These are phyloP conservation scores for Candida anglica DNA, from an alignment of 805 yeast genomes.

Conservation along the genomic window DNA sequence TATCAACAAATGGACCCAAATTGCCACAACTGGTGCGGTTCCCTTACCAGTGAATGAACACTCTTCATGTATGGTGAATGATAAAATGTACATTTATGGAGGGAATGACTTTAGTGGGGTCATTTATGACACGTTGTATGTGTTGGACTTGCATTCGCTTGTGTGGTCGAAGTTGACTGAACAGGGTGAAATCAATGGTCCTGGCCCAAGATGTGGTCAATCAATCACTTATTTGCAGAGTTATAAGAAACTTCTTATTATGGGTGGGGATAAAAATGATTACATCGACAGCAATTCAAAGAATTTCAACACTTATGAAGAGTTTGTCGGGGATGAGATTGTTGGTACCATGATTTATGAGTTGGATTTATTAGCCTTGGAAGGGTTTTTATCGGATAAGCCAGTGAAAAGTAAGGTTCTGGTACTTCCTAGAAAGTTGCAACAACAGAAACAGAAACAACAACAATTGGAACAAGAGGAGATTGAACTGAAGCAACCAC, in stretches of 20 bases:
- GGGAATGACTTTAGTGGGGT: conserved; percentile 78
- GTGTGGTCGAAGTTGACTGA: conserved; percentile 69
- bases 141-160: conserved; percentile 69
- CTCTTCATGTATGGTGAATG: conserved; percentile 74
- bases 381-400: conserved; percentile 19
- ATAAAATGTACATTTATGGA: conserved; percentile 80
- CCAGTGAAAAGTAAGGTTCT: conserved; percentile 13
- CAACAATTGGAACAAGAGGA: conserved; percentile 1
- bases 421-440: conserved; percentile 1
- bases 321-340: conserved; percentile 42
- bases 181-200: conserved; percentile 45
- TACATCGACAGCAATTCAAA: conserved; percentile 47
- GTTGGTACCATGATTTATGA: conserved; percentile 59
- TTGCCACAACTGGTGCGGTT: conserved; percentile 62
- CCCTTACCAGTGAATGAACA: conserved; percentile 94
- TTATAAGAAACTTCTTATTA: conserved; percentile 66
- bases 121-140: conserved; percentile 60
- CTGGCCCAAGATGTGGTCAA: conserved; percentile 90
- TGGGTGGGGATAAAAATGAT: conserved; percentile 90
- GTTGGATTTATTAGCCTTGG: conserved; percentile 51
- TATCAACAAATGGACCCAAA: conserved; percentile 63
- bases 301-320: conserved; percentile 50
- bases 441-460: background rate
- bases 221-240: conserved; percentile 68
- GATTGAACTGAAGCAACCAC: background rate